Conservation (phyloP, 441 rosid species). For the Arabidopsis lyrata region DNA sequence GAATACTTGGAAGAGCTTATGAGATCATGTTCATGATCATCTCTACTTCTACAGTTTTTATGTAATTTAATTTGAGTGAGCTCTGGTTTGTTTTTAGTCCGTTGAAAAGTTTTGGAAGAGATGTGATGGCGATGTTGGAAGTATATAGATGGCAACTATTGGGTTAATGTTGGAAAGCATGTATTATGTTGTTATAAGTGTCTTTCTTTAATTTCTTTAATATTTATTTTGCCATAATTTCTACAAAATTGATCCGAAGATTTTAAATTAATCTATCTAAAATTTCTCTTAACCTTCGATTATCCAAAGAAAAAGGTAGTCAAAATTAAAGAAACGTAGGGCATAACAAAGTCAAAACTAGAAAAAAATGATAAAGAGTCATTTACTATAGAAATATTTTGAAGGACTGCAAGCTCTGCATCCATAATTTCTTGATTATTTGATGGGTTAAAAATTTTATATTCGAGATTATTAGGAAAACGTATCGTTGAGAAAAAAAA, state of each 20-base stretch:
- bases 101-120: constrained; percentile 29
- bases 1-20: constrained; percentile 73
- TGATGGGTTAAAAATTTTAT: neutral
- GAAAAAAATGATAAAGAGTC: neutral
- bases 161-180: constrained; percentile 18
- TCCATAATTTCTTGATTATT: constrained; percentile 8
- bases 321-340: neutral
- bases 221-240: neutral
- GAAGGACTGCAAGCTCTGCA: neutral
- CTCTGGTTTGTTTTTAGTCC: constrained; percentile 31
- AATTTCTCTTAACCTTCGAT: neutral
- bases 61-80: constrained; percentile 33
- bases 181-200: constrained; percentile 1
- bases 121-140: constrained; percentile 23
- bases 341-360: neutral
- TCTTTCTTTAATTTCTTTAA: constrained; percentile 16
- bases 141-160: constrained; percentile 25
- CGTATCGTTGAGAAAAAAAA: too few relatives aligned
- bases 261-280: neutral
- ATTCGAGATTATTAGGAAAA: neutral
- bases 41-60: neutral
- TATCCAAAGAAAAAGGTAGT: neutral
- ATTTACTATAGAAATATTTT: neutral
- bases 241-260: constrained; percentile 1
- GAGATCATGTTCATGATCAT: constrained; percentile 43